Evolutionary conservation across 2,329 filamentous ascomycete genomes (phyloP).

Genomic region (Fusarium guadeloupense): DNA sequence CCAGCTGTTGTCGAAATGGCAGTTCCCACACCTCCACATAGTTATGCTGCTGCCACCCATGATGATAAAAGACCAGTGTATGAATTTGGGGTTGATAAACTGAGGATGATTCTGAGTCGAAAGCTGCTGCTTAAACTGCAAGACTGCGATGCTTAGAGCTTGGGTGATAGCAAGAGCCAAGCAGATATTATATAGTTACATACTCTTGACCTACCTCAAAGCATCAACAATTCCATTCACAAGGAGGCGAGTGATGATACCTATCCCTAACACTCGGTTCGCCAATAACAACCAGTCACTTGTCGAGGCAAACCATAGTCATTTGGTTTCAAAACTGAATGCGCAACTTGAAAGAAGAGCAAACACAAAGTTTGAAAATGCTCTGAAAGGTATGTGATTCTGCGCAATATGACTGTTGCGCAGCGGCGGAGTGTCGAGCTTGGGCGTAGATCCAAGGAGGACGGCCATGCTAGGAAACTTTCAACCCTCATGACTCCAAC

Average conservation of each 20-base stretch:
- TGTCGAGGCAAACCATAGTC: not conserved
- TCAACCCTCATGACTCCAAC: not conserved
- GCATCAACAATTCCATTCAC: no score
- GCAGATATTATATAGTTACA: no score
- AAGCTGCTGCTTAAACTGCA: no score
- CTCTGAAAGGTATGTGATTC: constrained; percentile 6
- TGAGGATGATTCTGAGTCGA: no score
- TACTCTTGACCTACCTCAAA: no score
- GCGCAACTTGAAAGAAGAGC: not conserved
- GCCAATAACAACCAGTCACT: not conserved
- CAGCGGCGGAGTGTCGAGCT: not conserved
- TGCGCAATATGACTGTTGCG: constrained; percentile 3
- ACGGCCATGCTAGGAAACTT: not conserved
- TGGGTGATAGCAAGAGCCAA: no score
- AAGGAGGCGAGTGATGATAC: not conserved
- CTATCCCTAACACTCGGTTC: not conserved
- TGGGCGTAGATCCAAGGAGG: not conserved
- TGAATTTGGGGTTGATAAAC: no score
- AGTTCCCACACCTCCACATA: constrained; percentile 1
- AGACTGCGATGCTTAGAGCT: no score
- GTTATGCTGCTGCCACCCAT: not conserved
- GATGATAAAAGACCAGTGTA: not conserved
- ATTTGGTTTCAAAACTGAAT: not conserved
- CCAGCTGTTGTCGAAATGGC: not conserved
- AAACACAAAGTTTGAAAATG: not conserved